Conservation (phyloP, 2,329 filamentous ascomycete genomes). For the Alternaria sp. region DNA sequence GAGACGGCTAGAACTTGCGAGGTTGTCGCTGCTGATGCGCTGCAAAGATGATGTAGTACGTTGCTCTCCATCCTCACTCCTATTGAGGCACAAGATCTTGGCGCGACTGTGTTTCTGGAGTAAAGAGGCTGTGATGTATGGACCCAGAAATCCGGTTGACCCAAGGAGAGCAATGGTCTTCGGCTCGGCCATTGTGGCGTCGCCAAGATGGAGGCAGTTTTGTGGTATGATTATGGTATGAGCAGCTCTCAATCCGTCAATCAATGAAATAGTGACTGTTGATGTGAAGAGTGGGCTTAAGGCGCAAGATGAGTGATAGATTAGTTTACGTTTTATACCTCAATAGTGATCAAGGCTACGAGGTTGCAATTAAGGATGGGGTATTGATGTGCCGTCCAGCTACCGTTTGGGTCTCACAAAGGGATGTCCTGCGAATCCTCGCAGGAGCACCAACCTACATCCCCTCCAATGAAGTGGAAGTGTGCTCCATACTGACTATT, state of each 20-base stretch:
- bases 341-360: neutral
- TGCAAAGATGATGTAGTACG: neutral
- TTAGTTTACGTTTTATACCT: neutral
- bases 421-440: neutral
- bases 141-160: neutral
- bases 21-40: neutral
- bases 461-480: neutral
- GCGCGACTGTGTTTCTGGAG: neutral
- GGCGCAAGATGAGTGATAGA: neutral
- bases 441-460: neutral
- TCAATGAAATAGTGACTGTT: neutral
- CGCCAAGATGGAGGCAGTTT: neutral
- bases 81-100: constrained; percentile 2
- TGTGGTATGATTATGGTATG: neutral
- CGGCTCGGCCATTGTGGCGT: neutral
- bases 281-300: neutral
- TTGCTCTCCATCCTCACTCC: neutral
- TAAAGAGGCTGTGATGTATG: constrained; percentile 3
- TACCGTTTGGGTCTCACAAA: neutral
- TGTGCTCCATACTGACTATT: neutral
- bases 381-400: neutral
- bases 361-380: neutral
- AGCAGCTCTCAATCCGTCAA: neutral
- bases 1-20: neutral
- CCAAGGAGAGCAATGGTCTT: neutral